phyloP scores from a whole-genome alignment of 805 yeast genomes.

The Sungouiella blattae region DNA sequence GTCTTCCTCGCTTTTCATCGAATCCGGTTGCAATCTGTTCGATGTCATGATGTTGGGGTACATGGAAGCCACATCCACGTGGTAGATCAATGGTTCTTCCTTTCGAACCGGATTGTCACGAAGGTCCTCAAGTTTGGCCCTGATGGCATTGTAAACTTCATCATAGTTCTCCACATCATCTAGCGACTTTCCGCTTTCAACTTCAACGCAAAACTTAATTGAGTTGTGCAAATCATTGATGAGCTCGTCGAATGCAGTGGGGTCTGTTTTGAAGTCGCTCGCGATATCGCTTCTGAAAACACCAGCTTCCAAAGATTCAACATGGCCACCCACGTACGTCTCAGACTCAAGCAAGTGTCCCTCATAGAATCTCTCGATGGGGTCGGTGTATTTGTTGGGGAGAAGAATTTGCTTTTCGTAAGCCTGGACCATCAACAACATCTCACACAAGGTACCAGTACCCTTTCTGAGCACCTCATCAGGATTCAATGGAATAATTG shows the following conservation, averaged over 20 bases:
- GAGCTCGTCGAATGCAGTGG: slow-evolving; percentile 78
- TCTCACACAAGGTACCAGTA: slow-evolving; percentile 97
- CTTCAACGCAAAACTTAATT: slow-evolving; percentile 75
- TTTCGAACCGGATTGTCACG: slow-evolving; percentile 58
- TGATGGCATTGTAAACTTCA: slow-evolving; percentile 63
- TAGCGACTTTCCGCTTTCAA: slow-evolving; percentile 69
- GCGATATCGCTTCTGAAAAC: slow-evolving; percentile 89
- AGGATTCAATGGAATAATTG: slow-evolving; percentile 92
- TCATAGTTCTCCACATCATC: slow-evolving; percentile 79
- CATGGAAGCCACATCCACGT: slow-evolving; percentile 99
- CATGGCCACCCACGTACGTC: slow-evolving; percentile 98
- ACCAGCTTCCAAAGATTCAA: slow-evolving; percentile 96
- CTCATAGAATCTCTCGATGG: slow-evolving; percentile 89
- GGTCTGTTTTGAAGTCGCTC: slow-evolving; percentile 71
- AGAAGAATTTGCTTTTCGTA: slow-evolving; percentile 69
- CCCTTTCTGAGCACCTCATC: slow-evolving; percentile 96
- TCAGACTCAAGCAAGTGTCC: slow-evolving; percentile 94
- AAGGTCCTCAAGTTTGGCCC: slow-evolving; percentile 51
- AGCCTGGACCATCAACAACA: slow-evolving; percentile 96
- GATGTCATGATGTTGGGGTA: slow-evolving; percentile 98
- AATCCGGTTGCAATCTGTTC: slow-evolving; percentile 95
- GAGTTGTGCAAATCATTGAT: slow-evolving; percentile 71
- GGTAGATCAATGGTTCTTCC: slow-evolving; percentile 88
- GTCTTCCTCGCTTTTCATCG: slow-evolving; percentile 90
- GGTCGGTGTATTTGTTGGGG: slow-evolving; percentile 93